These are phyloP conservation scores for Talaromyces sp. DNA, from an alignment of 2,329 filamentous ascomycete species.

Conservation along the genomic window DNA sequence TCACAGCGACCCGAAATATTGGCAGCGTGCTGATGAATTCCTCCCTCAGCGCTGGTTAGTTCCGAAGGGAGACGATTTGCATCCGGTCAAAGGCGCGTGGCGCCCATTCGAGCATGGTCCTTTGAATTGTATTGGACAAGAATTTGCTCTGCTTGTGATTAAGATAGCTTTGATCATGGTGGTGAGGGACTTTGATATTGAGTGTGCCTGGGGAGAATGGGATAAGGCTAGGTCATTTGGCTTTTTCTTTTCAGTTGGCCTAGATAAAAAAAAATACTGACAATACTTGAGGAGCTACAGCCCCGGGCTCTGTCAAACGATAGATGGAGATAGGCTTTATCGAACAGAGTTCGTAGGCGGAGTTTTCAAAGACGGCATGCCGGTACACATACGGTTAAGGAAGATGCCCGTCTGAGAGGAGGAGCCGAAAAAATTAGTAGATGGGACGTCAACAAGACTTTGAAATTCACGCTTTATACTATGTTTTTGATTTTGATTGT, in stretches of 20 bases:
- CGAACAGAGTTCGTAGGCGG: not conserved
- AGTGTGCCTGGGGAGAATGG: not conserved
- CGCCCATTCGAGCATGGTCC: slow-evolving; percentile 50
- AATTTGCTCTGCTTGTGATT: slow-evolving; percentile 46
- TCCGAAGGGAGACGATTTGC: not conserved
- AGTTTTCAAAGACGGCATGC: not conserved
- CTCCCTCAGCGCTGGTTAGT: slow-evolving; percentile 8
- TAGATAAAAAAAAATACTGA: not conserved
- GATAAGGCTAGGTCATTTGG: not conserved
- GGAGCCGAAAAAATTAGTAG: too few relatives aligned
- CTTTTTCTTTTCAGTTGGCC: not conserved
- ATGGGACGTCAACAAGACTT: too few relatives aligned
- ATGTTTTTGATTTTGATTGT: too few relatives aligned
- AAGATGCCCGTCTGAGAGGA: not conserved
- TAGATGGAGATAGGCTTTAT: not conserved
- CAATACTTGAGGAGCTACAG: not conserved
- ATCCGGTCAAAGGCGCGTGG: slow-evolving; percentile 37
- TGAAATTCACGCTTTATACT: too few relatives aligned
- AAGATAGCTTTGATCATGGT: slow-evolving; percentile 27
- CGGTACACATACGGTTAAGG: not conserved
- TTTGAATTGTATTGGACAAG: slow-evolving; percentile 50
- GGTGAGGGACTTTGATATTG: slow-evolving; percentile 25
- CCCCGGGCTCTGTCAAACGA: not conserved
- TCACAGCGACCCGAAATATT: slow-evolving; percentile 1
- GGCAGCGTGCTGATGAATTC: slow-evolving; percentile 3